Evolutionary conservation across 257 asterid genomes (phyloP).

Genomic region (Fraxinus quadrangulata): DNA sequence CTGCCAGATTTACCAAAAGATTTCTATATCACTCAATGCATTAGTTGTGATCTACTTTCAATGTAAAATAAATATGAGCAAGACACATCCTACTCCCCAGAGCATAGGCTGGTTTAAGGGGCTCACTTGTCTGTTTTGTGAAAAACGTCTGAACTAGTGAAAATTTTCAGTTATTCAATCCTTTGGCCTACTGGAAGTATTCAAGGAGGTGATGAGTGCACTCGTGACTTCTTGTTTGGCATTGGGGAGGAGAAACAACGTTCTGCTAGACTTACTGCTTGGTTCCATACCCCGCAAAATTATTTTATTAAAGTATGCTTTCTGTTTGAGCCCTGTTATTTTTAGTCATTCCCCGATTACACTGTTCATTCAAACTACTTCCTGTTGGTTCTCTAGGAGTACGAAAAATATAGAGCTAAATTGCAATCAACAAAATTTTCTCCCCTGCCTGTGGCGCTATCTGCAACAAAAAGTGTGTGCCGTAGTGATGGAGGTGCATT

Average conservation of each 20-base stretch:
- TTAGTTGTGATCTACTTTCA: conserved; percentile 1
- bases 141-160: conserved; percentile 25
- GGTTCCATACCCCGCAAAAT: conserved; percentile 91
- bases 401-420: conserved; percentile 52
- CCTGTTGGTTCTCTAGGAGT: conserved; percentile 53
- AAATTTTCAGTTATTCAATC: conserved; percentile 70
- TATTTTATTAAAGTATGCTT: conserved; percentile 72
- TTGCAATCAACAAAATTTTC: conserved; percentile 47
- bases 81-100: not conserved
- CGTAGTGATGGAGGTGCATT: conserved; percentile 53
- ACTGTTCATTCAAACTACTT: conserved; percentile 10
- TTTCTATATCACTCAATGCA: not conserved
- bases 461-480: conserved; percentile 47
- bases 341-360: conserved; percentile 19
- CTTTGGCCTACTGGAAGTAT: conserved; percentile 74
- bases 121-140: conserved; percentile 17
- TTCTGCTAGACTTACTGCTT: conserved; percentile 95
- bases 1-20: conserved; percentile 1
- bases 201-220: conserved; percentile 80
- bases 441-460: conserved; percentile 35
- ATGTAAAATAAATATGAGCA: conserved; percentile 12
- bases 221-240: conserved; percentile 81
- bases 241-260: conserved; percentile 93
- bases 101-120: conserved; percentile 1
- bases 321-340: conserved; percentile 9